A percentile compares a stretch with the other conserved stretches of the same genome.
These are phyloP conservation scores for Fraxinus floribunda DNA, from an alignment of 305 asterid species.

Conservation along the genomic window DNA sequence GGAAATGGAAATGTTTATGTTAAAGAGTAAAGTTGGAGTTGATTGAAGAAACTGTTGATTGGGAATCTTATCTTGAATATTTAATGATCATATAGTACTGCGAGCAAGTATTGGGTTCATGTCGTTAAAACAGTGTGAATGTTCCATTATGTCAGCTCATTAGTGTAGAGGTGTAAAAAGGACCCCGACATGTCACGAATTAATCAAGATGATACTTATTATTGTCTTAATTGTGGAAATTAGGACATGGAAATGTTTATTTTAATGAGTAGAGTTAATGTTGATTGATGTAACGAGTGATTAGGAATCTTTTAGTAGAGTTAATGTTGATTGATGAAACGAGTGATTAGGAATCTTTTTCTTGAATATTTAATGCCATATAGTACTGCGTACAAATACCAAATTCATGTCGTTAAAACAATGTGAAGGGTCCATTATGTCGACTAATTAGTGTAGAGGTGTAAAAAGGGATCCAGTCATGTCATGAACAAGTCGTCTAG, in stretches of 20 bases:
- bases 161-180: neutral
- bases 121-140: neutral
- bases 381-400: conserved; percentile 6
- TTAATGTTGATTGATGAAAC: too few species aligned
- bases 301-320: too few species aligned
- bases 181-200: neutral
- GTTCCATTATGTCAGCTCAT: neutral
- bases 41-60: conserved; percentile 16
- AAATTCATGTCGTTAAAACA: neutral
- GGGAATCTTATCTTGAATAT: conserved; percentile 7
- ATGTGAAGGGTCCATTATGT: neutral
- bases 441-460: neutral
- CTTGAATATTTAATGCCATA: neutral
- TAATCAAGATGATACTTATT: conserved; percentile 16
- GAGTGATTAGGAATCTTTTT: too few species aligned
- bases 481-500: neutral
- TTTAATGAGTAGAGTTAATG: too few species aligned
- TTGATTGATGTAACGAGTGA: too few species aligned
- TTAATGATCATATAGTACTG: conserved; percentile 8
- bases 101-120: conserved; percentile 3
- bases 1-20: conserved; percentile 35
- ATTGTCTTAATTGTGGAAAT: too few species aligned
- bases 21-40: conserved; percentile 41
- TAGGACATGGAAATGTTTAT: too few species aligned
- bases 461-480: neutral